Percentiles rank a stretch among this genome's conserved stretches.
These are phyloP conservation scores for Morella rubra DNA, from an alignment of 306 rosid species.

Conservation along the genomic window DNA sequence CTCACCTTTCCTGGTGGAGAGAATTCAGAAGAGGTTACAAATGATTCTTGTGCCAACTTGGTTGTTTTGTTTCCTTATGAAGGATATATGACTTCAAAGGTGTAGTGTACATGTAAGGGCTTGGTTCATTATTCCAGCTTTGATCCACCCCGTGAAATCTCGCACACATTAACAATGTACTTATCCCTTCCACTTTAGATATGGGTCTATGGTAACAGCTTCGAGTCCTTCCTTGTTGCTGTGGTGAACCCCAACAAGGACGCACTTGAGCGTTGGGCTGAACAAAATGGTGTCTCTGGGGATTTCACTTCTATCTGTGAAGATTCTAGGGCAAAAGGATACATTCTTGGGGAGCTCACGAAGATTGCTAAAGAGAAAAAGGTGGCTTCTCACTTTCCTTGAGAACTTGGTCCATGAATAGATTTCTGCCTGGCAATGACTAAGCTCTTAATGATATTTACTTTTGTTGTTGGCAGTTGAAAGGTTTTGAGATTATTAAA, in stretches of 20 bases:
- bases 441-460: conserved; percentile 31
- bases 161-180: conserved; percentile 1
- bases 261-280: conserved; percentile 78
- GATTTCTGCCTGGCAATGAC: conserved; percentile 14
- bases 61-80: neutral
- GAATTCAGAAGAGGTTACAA: conserved; percentile 5
- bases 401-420: neutral
- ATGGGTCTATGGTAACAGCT: conserved; percentile 96
- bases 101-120: conserved; percentile 1
- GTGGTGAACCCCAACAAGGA: conserved; percentile 65
- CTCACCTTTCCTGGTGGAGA: conserved; percentile 15
- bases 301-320: conserved; percentile 72
- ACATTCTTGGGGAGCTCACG: conserved; percentile 62
- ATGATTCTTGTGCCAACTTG: conserved; percentile 6
- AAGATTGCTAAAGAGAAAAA: conserved; percentile 78
- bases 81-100: conserved; percentile 18
- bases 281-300: conserved; percentile 63
- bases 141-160: conserved; percentile 11
- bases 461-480: conserved; percentile 60
- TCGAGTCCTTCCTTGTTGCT: conserved; percentile 87
- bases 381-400: conserved; percentile 41
- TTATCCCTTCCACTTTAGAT: conserved; percentile 49
- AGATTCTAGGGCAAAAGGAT: conserved; percentile 62
- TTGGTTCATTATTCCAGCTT: conserved; percentile 9
- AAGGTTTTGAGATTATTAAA: conserved; percentile 79